A percentile compares a stretch with the other conserved stretches of the same genome.
phyloP scores from a whole-genome alignment of 768 basidiomycete species.

The Pisolithus albus region DNA sequence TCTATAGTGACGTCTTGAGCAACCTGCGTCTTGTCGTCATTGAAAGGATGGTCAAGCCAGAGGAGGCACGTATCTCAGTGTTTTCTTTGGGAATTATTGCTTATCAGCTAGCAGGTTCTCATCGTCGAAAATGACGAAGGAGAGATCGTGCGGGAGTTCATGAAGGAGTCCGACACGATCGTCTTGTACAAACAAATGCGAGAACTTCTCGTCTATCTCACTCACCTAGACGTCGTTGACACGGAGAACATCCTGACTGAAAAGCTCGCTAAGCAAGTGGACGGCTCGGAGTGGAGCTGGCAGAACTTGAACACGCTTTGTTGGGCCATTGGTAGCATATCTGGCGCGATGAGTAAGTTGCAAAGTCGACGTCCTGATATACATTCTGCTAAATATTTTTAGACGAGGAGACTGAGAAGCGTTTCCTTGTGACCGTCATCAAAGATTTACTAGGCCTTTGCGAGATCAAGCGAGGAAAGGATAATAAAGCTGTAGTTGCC shows the following conservation, averaged over 20 bases:
- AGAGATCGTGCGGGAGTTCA: slow-evolving; percentile 97
- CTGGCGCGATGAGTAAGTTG: slow-evolving; percentile 93
- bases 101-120: slow-evolving; percentile 56
- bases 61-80: slow-evolving; percentile 60
- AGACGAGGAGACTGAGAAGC: slow-evolving; percentile 99
- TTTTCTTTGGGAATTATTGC: background rate
- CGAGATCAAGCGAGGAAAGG: slow-evolving; percentile 98
- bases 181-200: slow-evolving; percentile 99
- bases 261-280: slow-evolving; percentile 95
- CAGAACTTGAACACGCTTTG: slow-evolving; percentile 97
- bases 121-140: slow-evolving; percentile 99
- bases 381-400: slow-evolving; percentile 1
- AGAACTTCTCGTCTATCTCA: slow-evolving; percentile 94
- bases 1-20: slow-evolving; percentile 91
- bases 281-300: slow-evolving; percentile 99
- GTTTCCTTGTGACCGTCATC: slow-evolving; percentile 97
- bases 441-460: slow-evolving; percentile 96
- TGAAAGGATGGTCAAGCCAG: slow-evolving; percentile 99
- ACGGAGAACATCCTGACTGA: slow-evolving; percentile 97
- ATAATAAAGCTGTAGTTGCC: slow-evolving; percentile 98
- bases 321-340: slow-evolving; percentile 99
- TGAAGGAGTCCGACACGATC: slow-evolving; percentile 98
- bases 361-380: background rate
- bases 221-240: slow-evolving; percentile 92
- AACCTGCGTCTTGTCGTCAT: slow-evolving; percentile 94